These are phyloP conservation scores for Naganishia friedmannii DNA, from an alignment of 768 basidiomycete species.

Conservation along the genomic window DNA sequence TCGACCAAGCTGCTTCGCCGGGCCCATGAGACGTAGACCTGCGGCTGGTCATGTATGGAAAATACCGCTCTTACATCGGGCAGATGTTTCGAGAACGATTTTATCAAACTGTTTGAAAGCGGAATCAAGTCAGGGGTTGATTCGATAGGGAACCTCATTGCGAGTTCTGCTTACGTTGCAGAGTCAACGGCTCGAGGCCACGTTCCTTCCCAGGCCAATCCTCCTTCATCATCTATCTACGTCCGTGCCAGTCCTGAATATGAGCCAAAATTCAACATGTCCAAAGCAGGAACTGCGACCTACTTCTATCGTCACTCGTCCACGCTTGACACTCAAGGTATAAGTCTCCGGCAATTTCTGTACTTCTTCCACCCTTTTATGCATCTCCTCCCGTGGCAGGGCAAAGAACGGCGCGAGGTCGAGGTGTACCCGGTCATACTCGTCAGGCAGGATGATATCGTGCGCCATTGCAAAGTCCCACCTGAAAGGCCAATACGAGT, in stretches of 20 bases:
- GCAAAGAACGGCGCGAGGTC: constrained; percentile 52
- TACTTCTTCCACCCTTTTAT: constrained; percentile 47
- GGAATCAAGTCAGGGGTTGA: not conserved
- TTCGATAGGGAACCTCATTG: not conserved
- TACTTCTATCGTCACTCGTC: constrained; percentile 44
- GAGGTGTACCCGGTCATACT: constrained; percentile 50
- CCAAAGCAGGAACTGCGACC: constrained; percentile 13
- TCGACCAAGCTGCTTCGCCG: constrained; percentile 43
- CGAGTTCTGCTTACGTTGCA: constrained; percentile 32
- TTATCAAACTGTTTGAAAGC: constrained; percentile 33
- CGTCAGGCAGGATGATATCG: constrained; percentile 49
- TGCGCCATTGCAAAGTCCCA: constrained; percentile 46
- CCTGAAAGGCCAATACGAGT: not conserved
- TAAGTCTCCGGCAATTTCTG: constrained; percentile 51
- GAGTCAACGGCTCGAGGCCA: constrained; percentile 44
- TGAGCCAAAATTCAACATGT: not conserved
- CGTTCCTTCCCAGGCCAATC: constrained; percentile 49
- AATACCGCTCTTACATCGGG: constrained; percentile 49
- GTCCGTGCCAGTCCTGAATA: not conserved
- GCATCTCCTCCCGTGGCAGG: constrained; percentile 46
- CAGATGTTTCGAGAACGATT: constrained; percentile 40
- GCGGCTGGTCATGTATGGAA: constrained; percentile 51
- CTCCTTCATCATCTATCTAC: constrained; percentile 45
- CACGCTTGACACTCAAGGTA: constrained; percentile 42
- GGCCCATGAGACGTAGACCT: constrained; percentile 50